These are phyloP conservation scores for Scytalidium lignicola DNA, from an alignment of 2,329 filamentous ascomycete species.

Conservation along the genomic window DNA sequence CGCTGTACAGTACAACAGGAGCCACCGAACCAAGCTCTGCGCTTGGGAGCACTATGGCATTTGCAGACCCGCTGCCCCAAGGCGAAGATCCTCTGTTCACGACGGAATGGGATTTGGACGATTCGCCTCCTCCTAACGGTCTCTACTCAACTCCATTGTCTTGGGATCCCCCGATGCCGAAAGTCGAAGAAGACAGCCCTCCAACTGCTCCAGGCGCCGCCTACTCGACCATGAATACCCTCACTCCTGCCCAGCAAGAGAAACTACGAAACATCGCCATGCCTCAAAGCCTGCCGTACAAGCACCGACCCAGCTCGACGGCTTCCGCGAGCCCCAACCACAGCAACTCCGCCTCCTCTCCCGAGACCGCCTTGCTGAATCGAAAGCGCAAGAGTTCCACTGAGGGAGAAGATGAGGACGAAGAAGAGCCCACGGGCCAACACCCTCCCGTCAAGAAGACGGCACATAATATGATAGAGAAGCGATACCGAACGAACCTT, in stretches of 20 bases:
- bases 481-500: slow-evolving; percentile 90
- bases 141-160: slow-evolving; percentile 27
- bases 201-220: slow-evolving; percentile 8
- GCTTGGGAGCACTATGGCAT: slow-evolving; percentile 10
- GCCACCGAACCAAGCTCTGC: not conserved
- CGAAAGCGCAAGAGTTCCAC: slow-evolving; percentile 69
- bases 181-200: slow-evolving; percentile 13
- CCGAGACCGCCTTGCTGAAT: slow-evolving; percentile 46
- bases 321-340: slow-evolving; percentile 34
- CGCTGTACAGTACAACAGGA: not conserved
- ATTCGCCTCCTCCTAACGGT: slow-evolving; percentile 25
- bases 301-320: slow-evolving; percentile 53
- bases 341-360: slow-evolving; percentile 50
- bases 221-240: slow-evolving; percentile 28
- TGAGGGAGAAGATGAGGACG: slow-evolving; percentile 50
- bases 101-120: slow-evolving; percentile 19
- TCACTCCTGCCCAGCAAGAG: slow-evolving; percentile 57
- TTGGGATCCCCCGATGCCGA: slow-evolving; percentile 25
- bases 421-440: slow-evolving; percentile 53
- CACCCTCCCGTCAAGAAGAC: slow-evolving; percentile 74
- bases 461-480: slow-evolving; percentile 97
- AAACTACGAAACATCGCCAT: slow-evolving; percentile 59
- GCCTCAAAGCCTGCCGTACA: slow-evolving; percentile 56
- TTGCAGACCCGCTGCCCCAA: slow-evolving; percentile 18
- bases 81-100: slow-evolving; percentile 23